Evolutionary conservation across 371 early-diverging fungal genomes (phyloP).

Genomic region (Zancudomyces culisetae): DNA sequence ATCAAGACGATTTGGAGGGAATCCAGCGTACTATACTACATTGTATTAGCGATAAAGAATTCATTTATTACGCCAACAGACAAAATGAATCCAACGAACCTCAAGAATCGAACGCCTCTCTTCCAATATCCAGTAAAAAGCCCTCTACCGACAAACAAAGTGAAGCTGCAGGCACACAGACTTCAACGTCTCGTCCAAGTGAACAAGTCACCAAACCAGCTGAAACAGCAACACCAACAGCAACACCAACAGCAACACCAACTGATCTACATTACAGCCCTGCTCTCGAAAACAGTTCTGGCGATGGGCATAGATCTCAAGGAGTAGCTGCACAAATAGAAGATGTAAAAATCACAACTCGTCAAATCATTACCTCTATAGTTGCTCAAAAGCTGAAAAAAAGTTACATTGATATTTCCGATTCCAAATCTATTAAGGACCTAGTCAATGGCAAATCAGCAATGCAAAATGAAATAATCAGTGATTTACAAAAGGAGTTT

Average conservation of each 20-base stretch:
- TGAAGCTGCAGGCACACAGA: slow-evolving; percentile 28
- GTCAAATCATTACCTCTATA: slow-evolving; percentile 51
- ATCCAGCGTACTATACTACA: slow-evolving; percentile 61
- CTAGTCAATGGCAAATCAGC: slow-evolving; percentile 83
- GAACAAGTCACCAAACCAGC: neutral
- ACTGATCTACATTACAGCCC: neutral
- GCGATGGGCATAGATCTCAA: too few relatives aligned
- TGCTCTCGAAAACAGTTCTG: too few relatives aligned
- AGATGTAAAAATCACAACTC: slow-evolving; percentile 55
- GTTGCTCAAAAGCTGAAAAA: slow-evolving; percentile 86
- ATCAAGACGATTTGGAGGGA: slow-evolving; percentile 71
- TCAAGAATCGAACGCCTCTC: too few relatives aligned
- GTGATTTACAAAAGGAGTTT: slow-evolving; percentile 91
- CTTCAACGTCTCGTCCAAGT: slow-evolving; percentile 7
- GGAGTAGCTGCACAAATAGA: slow-evolving; percentile 35
- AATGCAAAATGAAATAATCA: slow-evolving; percentile 82
- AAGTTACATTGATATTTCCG: slow-evolving; percentile 50
- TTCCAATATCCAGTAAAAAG: too few relatives aligned
- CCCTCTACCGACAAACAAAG: slow-evolving; percentile 25
- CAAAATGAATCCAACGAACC: too few relatives aligned
- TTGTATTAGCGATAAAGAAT: slow-evolving; percentile 57
- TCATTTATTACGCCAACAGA: slow-evolving; percentile 75
- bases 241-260: neutral
- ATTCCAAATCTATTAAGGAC: slow-evolving; percentile 73
- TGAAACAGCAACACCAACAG: neutral